phyloP scores from a whole-genome alignment of 1,284 basidiomycete genomes.

The Microstroma glucosiphilum region DNA sequence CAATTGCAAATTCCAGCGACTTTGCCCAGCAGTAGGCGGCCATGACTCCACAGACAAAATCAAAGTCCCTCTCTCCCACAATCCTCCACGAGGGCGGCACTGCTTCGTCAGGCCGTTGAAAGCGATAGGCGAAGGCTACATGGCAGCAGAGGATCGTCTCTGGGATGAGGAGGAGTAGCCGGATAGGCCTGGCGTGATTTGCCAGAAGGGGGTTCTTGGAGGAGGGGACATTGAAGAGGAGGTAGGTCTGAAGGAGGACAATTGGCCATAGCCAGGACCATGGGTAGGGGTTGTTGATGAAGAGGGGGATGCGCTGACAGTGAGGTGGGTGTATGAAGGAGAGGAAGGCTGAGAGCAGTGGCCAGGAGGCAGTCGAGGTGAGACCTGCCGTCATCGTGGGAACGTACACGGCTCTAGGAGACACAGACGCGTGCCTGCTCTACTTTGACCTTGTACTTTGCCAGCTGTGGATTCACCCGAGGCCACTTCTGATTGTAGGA shows the following conservation, averaged over 20 bases:
- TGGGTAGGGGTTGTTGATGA: background rate
- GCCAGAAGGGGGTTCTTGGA: background rate
- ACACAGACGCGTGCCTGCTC: too few relatives aligned
- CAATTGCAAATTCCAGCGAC: background rate
- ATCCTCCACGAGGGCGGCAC: background rate
- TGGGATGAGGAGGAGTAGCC: background rate
- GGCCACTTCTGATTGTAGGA: too few relatives aligned
- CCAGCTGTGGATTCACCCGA: too few relatives aligned
- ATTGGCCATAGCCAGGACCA: background rate
- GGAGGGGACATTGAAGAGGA: constrained; percentile 2
- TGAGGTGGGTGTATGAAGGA: background rate
- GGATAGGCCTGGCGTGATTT: background rate
- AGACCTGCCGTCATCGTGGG: too few relatives aligned
- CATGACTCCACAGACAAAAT: background rate
- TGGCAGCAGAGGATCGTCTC: background rate
- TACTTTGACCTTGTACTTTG: too few relatives aligned
- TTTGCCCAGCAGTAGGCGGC: background rate
- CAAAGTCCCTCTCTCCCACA: background rate
- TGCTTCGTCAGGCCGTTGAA: background rate
- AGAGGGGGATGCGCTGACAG: background rate
- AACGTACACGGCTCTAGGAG: too few relatives aligned
- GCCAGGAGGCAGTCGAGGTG: too few relatives aligned
- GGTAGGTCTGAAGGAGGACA: background rate
- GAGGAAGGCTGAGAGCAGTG: too few relatives aligned
- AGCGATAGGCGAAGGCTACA: background rate